phyloP scores from a whole-genome alignment of 768 basidiomycete genomes.

The Panaeolus cyanescens region DNA sequence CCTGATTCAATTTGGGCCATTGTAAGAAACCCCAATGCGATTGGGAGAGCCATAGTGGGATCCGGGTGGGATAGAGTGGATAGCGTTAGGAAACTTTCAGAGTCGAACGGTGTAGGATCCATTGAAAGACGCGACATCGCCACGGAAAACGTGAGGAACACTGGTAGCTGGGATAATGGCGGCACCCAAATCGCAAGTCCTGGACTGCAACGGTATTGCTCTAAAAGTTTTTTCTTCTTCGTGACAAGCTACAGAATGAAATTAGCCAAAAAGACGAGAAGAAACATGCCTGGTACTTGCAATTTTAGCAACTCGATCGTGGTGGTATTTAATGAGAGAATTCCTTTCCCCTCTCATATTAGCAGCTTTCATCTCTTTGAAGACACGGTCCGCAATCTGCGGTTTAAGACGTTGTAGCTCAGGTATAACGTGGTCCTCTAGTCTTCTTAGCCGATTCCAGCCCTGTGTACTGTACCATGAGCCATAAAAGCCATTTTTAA shows the following conservation, averaged over 20 bases:
- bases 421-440: slow-evolving; percentile 64
- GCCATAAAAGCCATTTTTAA: slow-evolving; percentile 1
- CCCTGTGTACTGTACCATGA: slow-evolving; percentile 41
- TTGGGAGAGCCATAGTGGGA: slow-evolving; percentile 68
- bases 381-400: slow-evolving; percentile 39
- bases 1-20: slow-evolving; percentile 81
- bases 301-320: slow-evolving; percentile 46
- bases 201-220: slow-evolving; percentile 58
- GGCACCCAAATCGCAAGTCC: slow-evolving; percentile 60
- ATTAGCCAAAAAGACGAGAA: neutral
- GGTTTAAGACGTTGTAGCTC: slow-evolving; percentile 52
- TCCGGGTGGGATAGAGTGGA: slow-evolving; percentile 72
- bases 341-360: slow-evolving; percentile 58
- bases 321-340: slow-evolving; percentile 47
- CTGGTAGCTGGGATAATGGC: slow-evolving; percentile 66
- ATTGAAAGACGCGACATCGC: slow-evolving; percentile 56
- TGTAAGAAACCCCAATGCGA: slow-evolving; percentile 70
- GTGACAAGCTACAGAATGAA: slow-evolving; percentile 44
- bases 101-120: slow-evolving; percentile 68
- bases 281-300: slow-evolving; percentile 33
- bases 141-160: slow-evolving; percentile 69
- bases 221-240: slow-evolving; percentile 61
- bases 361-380: slow-evolving; percentile 56
- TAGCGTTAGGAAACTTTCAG: slow-evolving; percentile 76
- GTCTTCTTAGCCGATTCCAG: slow-evolving; percentile 56